phyloP scores from a whole-genome alignment of 331 rosid species.

The Pyracantha coccinea region DNA sequence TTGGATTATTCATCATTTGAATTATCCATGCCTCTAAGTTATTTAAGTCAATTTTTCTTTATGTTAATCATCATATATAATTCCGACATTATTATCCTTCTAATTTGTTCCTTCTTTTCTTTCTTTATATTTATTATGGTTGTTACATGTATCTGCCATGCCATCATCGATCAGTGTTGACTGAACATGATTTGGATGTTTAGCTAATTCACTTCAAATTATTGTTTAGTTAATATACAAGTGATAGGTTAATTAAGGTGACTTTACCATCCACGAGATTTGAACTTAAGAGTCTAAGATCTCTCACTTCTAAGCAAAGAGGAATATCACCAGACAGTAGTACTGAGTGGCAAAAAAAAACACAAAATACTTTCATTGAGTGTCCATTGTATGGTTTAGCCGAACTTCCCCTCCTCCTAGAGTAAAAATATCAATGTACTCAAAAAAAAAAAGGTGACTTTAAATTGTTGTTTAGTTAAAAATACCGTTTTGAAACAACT shows the following conservation, averaged over 20 bases:
- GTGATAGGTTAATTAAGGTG: background rate
- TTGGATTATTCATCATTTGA: background rate
- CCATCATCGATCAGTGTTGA: background rate
- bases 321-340: no score
- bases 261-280: no score
- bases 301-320: no score
- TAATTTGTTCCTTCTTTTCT: background rate
- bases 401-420: no score
- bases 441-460: no score
- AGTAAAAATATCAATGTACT: no score
- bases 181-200: background rate
- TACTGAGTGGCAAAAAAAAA: no score
- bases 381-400: no score
- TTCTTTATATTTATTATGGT: background rate
- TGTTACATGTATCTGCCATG: background rate
- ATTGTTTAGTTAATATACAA: background rate
- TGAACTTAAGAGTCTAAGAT: rapidly evolving
- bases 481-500: no score
- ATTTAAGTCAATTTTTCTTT: background rate
- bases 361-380: no score
- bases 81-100: background rate
- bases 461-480: no score
- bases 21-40: background rate
- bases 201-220: background rate
- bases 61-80: background rate